Percentiles rank a stretch among this genome's conserved stretches.
phyloP scores from a whole-genome alignment of 768 basidiomycete genomes.

The Saitozyma sp. region DNA sequence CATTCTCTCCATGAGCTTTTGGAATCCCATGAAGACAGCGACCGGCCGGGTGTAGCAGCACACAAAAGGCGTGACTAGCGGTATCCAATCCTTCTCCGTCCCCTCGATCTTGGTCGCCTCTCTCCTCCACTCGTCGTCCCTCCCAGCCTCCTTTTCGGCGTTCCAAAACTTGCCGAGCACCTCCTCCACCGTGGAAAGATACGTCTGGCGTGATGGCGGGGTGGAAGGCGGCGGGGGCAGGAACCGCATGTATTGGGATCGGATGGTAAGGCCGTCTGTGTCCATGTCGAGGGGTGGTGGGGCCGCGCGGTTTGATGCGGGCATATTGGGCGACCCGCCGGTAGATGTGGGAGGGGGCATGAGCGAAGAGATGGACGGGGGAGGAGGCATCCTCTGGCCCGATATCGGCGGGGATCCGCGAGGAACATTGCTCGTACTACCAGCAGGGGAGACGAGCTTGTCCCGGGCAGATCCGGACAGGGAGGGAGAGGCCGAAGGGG shows the following conservation, averaged over 20 bases:
- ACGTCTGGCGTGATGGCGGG: constrained; percentile 34
- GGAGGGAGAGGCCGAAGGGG: no score
- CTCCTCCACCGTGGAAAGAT: constrained; percentile 33
- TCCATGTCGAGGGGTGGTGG: constrained; percentile 1
- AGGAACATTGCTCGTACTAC: neutral
- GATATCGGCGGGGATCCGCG: no score
- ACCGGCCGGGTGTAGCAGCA: constrained; percentile 36
- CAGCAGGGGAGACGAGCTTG: neutral
- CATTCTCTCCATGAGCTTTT: constrained; percentile 37
- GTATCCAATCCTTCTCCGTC: constrained; percentile 36
- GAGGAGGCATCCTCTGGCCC: no score
- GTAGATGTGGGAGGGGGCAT: neutral
- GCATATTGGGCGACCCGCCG: neutral
- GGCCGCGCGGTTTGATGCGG: neutral
- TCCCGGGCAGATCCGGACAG: neutral
- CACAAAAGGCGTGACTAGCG: constrained; percentile 40
- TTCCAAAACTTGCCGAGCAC: constrained; percentile 43
- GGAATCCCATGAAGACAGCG: constrained; percentile 41
- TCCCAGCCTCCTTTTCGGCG: constrained; percentile 14
- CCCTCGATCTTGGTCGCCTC: constrained; percentile 6
- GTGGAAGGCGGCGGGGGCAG: constrained; percentile 37
- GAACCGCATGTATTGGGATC: constrained; percentile 31
- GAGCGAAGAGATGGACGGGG: neutral
- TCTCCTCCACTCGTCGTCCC: constrained; percentile 23
- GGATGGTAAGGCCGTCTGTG: constrained; percentile 11